These are phyloP conservation scores for Candida nemodendra DNA, from an alignment of 805 yeast species.

Conservation along the genomic window DNA sequence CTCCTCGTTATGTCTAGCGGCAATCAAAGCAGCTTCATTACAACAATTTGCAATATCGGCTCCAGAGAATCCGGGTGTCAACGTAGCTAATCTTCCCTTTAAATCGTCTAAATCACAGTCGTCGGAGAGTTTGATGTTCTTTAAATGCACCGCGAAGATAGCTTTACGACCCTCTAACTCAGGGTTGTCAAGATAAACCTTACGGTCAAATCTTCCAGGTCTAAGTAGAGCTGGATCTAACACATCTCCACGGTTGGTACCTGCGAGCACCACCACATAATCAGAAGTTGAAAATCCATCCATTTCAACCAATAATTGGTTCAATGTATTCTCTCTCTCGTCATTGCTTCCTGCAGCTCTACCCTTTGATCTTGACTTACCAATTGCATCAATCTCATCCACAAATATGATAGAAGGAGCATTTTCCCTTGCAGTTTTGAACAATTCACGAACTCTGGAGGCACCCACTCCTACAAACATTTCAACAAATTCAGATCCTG, in stretches of 20 bases:
- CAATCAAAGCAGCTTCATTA: conserved; percentile 91
- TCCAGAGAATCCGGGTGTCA: conserved; percentile 95
- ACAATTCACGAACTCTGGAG: conserved; percentile 87
- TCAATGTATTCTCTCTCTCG: conserved; percentile 90
- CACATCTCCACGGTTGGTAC: conserved; percentile 91
- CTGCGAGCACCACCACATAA: conserved; percentile 91
- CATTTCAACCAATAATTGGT: conserved; percentile 92
- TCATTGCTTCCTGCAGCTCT: conserved; percentile 84
- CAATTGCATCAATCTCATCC: conserved; percentile 96
- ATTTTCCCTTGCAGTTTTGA: conserved; percentile 83
- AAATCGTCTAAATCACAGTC: conserved; percentile 53
- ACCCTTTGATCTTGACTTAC: conserved; percentile 72
- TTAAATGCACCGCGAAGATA: conserved; percentile 78
- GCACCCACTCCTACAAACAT: conserved; percentile 98
- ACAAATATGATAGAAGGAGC: conserved; percentile 90
- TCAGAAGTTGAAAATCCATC: conserved; percentile 89
- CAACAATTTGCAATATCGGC: conserved; percentile 95
- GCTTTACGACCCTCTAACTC: conserved; percentile 87
- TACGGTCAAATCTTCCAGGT: conserved; percentile 95
- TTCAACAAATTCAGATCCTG: conserved; percentile 95
- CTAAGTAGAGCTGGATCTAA: conserved; percentile 86
- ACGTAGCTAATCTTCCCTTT: conserved; percentile 82
- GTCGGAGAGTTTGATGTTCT: conserved; percentile 50
- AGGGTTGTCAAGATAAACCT: conserved; percentile 81
- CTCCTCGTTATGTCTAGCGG: conserved; percentile 73